Percentiles rank a stretch among this genome's conserved stretches.
These are phyloP conservation scores for Aspergillus terreus DNA, from an alignment of 2,329 filamentous ascomycete species.

Conservation along the genomic window DNA sequence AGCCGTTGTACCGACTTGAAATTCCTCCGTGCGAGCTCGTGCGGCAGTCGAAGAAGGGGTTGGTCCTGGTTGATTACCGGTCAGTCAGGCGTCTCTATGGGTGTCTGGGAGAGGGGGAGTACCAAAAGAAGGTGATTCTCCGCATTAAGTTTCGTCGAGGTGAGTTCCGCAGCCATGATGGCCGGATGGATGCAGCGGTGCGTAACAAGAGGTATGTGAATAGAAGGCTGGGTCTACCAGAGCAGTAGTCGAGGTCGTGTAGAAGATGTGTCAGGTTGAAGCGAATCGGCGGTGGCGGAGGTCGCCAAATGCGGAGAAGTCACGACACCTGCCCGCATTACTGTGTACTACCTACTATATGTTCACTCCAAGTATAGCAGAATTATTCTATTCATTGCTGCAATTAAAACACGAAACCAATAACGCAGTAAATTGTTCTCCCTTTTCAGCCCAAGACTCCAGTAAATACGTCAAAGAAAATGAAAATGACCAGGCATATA, in stretches of 20 bases:
- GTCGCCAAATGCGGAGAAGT: neutral
- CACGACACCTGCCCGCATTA: neutral
- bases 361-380: neutral
- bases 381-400: neutral
- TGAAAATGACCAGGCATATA: conserved; percentile 24
- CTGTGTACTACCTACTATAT: neutral
- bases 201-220: no score
- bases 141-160: conserved; percentile 46
- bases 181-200: neutral
- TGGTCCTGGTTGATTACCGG: conserved; percentile 63
- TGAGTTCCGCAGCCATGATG: conserved; percentile 42
- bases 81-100: conserved; percentile 5
- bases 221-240: neutral
- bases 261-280: neutral
- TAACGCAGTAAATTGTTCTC: conserved; percentile 27
- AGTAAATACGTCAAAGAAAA: conserved; percentile 23
- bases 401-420: neutral
- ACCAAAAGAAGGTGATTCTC: conserved; percentile 50
- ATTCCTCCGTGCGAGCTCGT: conserved; percentile 89
- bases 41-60: conserved; percentile 85
- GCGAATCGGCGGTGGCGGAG: neutral
- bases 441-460: conserved; percentile 41
- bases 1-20: conserved; percentile 68
- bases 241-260: neutral
- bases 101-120: conserved; percentile 14